These are phyloP conservation scores for Colletotrichum eremochloae DNA, from an alignment of 2,329 filamentous ascomycete genomes.

Conservation along the genomic window DNA sequence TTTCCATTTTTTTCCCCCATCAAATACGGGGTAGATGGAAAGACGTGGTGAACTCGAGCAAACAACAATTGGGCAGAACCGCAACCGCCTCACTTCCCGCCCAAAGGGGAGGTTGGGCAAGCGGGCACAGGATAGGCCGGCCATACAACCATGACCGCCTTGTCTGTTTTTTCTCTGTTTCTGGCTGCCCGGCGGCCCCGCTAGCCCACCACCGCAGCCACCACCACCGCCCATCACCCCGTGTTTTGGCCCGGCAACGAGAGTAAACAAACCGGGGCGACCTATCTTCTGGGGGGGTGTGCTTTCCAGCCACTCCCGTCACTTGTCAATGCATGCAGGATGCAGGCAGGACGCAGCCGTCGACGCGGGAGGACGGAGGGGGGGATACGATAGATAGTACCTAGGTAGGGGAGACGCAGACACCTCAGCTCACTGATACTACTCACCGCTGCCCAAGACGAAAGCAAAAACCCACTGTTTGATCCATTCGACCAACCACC, in stretches of 20 bases:
- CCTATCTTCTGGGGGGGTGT: not conserved
- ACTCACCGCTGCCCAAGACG: conserved; percentile 22
- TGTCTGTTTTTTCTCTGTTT: no score
- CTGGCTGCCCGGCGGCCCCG: no score
- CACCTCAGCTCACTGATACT: no score
- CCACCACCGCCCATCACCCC: not conserved
- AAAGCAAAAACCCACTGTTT: not conserved
- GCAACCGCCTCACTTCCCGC: not conserved
- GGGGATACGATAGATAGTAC: no score
- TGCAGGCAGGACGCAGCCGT: not conserved
- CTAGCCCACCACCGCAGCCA: not conserved
- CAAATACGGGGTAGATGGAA: no score
- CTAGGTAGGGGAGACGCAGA: no score
- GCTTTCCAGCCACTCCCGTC: conserved; percentile 37
- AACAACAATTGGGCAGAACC: no score
- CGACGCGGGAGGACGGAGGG: not conserved
- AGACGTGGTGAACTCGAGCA: no score
- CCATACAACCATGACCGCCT: not conserved
- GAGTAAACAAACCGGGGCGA: conserved; percentile 31
- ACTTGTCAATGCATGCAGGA: conserved; percentile 28
- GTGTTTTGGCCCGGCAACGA: conserved; percentile 30
- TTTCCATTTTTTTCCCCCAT: not conserved
- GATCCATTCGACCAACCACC: conserved; percentile 36
- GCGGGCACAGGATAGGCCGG: not conserved
- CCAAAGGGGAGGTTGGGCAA: conserved; percentile 29